phyloP scores from a whole-genome alignment of 139 green algal genomes.

The Tetratostichococcus sp. region DNA sequence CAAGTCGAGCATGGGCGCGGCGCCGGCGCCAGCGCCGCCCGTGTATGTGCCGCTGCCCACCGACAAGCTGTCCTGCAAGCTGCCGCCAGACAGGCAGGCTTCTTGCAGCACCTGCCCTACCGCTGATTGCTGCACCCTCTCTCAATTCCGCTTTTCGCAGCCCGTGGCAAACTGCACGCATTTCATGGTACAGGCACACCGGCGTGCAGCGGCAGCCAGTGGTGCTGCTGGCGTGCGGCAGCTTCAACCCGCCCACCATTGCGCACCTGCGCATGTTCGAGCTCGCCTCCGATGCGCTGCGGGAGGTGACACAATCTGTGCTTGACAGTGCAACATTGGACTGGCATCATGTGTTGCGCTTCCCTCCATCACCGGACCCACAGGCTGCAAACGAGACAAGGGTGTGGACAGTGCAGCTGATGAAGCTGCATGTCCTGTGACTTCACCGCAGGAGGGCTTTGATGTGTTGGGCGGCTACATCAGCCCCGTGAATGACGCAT shows the following conservation, averaged over 20 bases:
- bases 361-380: too few species aligned
- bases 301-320: slow-evolving; percentile 40
- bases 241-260: slow-evolving; percentile 85
- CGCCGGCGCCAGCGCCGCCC: too few species aligned
- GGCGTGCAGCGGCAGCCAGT: slow-evolving; percentile 27
- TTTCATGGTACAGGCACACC: neutral
- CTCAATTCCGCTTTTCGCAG: neutral
- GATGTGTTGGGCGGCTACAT: slow-evolving; percentile 75
- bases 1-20: neutral
- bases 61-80: slow-evolving; percentile 40
- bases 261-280: slow-evolving; percentile 85
- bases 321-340: too few species aligned
- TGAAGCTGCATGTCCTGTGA: neutral
- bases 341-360: too few species aligned
- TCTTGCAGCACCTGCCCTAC: neutral
- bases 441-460: slow-evolving; percentile 36
- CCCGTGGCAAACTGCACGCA: slow-evolving; percentile 2
- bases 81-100: slow-evolving; percentile 6
- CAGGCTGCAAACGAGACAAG: too few species aligned
- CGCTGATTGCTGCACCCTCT: neutral
- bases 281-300: slow-evolving; percentile 54
- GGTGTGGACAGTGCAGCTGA: neutral
- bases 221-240: slow-evolving; percentile 77
- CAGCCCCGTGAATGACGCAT: slow-evolving; percentile 74
- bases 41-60: slow-evolving; percentile 14